Percentiles rank a stretch among this genome's conserved stretches.
phyloP scores from a whole-genome alignment of 2,329 filamentous ascomycete genomes.

The Colletotrichum sp. region DNA sequence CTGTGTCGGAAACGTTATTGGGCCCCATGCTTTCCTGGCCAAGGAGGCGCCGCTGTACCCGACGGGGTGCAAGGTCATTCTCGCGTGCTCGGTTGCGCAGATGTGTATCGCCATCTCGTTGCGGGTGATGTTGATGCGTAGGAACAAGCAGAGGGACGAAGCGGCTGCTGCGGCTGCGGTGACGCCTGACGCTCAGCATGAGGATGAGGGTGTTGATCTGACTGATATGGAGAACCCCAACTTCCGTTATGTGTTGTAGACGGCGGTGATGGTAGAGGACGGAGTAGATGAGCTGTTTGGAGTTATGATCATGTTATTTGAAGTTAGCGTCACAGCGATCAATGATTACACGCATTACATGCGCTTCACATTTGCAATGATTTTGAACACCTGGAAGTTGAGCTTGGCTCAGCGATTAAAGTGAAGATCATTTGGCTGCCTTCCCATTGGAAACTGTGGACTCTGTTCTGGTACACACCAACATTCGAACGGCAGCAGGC shows the following conservation, averaged over 20 bases:
- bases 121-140: conserved; percentile 37
- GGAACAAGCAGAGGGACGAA: conserved; percentile 44
- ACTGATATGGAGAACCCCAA: conserved; percentile 43
- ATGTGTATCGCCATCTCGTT: conserved; percentile 39
- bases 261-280: neutral
- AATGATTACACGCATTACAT: neutral
- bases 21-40: conserved; percentile 50
- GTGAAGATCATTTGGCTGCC: neutral
- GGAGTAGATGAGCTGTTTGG: neutral
- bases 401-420: neutral
- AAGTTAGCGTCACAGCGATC: neutral
- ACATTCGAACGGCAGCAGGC: neutral
- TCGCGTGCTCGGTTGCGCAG: conserved; percentile 49
- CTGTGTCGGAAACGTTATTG: conserved; percentile 51
- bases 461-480: rapidly evolving
- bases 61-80: conserved; percentile 56
- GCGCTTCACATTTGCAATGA: neutral
- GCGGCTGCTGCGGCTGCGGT: conserved; percentile 23
- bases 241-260: conserved; percentile 32
- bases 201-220: conserved; percentile 33
- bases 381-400: too few relatives aligned
- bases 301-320: neutral
- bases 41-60: conserved; percentile 51
- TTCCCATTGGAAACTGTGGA: neutral
- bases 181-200: conserved; percentile 24